A percentile compares a stretch with the other conserved stretches of the same genome.
phyloP scores from a whole-genome alignment of 2,329 filamentous ascomycete genomes.

The Cordyceps fumosorosea region DNA sequence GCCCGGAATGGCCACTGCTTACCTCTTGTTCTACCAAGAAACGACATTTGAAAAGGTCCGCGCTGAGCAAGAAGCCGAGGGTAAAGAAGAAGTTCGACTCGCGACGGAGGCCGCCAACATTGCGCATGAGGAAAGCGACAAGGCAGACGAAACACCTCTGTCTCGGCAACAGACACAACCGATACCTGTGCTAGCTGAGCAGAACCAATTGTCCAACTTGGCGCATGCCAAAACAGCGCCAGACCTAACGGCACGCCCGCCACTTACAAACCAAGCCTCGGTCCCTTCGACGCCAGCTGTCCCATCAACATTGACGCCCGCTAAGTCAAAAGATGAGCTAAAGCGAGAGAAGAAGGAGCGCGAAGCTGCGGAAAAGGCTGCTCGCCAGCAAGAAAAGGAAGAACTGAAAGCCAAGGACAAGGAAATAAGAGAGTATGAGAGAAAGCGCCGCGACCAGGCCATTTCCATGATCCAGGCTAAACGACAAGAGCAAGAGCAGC shows the following conservation, averaged over 20 bases:
- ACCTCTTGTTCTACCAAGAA: slow-evolving; percentile 97
- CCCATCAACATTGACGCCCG: slow-evolving; percentile 13
- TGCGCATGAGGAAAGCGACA: slow-evolving; percentile 41
- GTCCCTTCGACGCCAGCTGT: slow-evolving; percentile 14
- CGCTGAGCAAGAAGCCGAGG: slow-evolving; percentile 79
- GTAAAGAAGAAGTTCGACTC: slow-evolving; percentile 54
- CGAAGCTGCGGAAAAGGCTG: slow-evolving; percentile 49
- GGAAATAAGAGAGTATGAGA: slow-evolving; percentile 32
- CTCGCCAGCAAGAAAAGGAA: slow-evolving; percentile 46
- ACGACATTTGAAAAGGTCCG: slow-evolving; percentile 62
- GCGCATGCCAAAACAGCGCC: slow-evolving; percentile 63
- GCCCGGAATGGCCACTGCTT: slow-evolving; percentile 84
- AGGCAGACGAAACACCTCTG: slow-evolving; percentile 38
- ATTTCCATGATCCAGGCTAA: slow-evolving; percentile 44
- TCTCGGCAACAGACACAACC: slow-evolving; percentile 47
- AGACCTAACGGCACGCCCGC: slow-evolving; percentile 16
- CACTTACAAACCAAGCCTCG: slow-evolving; percentile 16
- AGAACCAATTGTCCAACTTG: slow-evolving; percentile 50
- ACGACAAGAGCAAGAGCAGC: slow-evolving; percentile 54
- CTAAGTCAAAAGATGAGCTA: slow-evolving; percentile 52
- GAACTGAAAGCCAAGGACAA: slow-evolving; percentile 34
- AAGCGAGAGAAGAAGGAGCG: slow-evolving; percentile 64
- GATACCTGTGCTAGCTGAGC: slow-evolving; percentile 37
- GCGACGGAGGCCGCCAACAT: slow-evolving; percentile 51
- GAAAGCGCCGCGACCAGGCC: slow-evolving; percentile 44